phyloP scores from a whole-genome alignment of 805 yeast genomes.

The Ogataea ramenticola region DNA sequence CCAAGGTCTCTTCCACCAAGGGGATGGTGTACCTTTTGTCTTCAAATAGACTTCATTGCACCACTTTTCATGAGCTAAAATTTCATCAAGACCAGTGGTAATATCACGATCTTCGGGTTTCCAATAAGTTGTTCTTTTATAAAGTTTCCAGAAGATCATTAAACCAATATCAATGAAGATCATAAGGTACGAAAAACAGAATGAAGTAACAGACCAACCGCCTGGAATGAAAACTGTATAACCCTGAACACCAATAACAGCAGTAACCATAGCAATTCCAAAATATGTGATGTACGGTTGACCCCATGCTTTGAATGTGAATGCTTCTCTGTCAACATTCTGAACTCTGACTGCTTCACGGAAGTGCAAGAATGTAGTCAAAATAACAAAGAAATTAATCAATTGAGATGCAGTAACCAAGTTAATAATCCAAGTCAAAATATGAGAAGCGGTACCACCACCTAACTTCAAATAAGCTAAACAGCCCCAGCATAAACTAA shows the following conservation, averaged over 20 bases:
- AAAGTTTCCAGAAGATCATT: slow-evolving; percentile 45
- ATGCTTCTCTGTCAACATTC: slow-evolving; percentile 33
- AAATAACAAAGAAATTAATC: slow-evolving; percentile 51
- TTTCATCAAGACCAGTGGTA: slow-evolving; percentile 44
- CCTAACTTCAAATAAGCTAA: slow-evolving; percentile 45
- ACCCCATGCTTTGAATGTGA: slow-evolving; percentile 47
- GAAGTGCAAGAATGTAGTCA: slow-evolving; percentile 55
- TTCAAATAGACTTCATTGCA: background rate
- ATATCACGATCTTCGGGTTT: slow-evolving; percentile 46
- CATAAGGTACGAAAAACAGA: slow-evolving; percentile 68
- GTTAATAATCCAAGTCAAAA: slow-evolving; percentile 66
- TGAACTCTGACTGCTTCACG: slow-evolving; percentile 52
- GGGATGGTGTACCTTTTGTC: background rate
- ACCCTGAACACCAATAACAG: slow-evolving; percentile 58
- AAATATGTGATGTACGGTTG: slow-evolving; percentile 54
- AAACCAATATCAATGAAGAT: slow-evolving; percentile 47
- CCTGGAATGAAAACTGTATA: slow-evolving; percentile 66
- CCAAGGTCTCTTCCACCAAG: background rate
- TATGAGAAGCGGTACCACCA: slow-evolving; percentile 55
- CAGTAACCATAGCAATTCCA: slow-evolving; percentile 37
- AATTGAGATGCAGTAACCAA: slow-evolving; percentile 65
- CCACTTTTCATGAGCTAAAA: slow-evolving; percentile 48
- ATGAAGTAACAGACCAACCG: slow-evolving; percentile 51
- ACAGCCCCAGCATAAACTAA: slow-evolving; percentile 35
- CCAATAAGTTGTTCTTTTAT: slow-evolving; percentile 40